Evolutionary conservation across 192 early-diverging fungal species (phyloP).

Genomic region (Coemansia javaensis): DNA sequence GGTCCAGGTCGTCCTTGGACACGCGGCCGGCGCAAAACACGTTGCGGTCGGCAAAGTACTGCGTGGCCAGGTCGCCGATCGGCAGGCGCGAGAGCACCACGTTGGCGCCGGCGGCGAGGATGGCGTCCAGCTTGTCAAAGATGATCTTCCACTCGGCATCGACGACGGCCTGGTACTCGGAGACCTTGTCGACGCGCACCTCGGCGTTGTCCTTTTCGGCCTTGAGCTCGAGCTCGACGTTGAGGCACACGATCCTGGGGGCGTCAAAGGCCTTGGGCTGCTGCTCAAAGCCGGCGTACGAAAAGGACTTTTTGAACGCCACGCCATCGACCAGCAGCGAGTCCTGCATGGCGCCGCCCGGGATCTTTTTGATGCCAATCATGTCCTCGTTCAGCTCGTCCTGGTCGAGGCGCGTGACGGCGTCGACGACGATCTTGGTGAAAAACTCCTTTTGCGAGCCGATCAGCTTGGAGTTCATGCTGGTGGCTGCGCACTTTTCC

Average conservation of each 20-base stretch:
- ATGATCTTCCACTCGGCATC: conserved; percentile 99
- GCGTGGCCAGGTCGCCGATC: conserved; percentile 97
- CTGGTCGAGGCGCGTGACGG: conserved; percentile 92
- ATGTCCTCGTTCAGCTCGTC: conserved; percentile 91
- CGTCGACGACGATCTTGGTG: conserved; percentile 97
- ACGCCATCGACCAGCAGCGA: conserved; percentile 94
- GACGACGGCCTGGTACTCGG: conserved; percentile 98
- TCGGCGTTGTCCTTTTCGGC: conserved; percentile 99
- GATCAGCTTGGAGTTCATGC: conserved; percentile 98
- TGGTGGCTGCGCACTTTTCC: conserved; percentile 94
- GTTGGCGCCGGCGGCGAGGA: conserved; percentile 92
- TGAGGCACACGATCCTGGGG: conserved; percentile 88
- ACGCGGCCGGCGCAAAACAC: conserved; percentile 99
- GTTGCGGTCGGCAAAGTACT: conserved; percentile 99
- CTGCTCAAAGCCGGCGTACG: conserved; percentile 99
- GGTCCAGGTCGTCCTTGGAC: conserved; percentile 83
- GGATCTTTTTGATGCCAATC: conserved; percentile 98
- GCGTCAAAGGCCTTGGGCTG: conserved; percentile 92
- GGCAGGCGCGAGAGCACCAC: conserved; percentile 96
- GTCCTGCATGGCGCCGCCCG: conserved; percentile 98
- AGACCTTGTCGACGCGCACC: conserved; percentile 91
- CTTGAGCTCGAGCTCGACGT: conserved; percentile 98
- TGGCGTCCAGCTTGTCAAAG: conserved; percentile 95
- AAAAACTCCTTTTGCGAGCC: conserved; percentile 97
- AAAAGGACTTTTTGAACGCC: conserved; percentile 99